These are phyloP conservation scores for Maudiozyma serrabonitensis DNA, from an alignment of 805 yeast species.

Conservation along the genomic window DNA sequence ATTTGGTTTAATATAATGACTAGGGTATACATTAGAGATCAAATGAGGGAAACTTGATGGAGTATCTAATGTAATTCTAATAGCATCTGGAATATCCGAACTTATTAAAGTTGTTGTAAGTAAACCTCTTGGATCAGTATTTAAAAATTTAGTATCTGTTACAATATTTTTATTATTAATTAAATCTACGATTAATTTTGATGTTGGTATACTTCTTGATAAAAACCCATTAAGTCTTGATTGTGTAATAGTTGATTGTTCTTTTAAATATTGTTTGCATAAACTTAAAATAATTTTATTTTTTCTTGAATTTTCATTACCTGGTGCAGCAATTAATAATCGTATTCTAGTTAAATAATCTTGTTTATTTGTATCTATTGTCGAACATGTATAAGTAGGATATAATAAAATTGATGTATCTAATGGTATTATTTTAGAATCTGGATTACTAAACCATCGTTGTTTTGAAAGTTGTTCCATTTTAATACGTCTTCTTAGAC, in stretches of 20 bases:
- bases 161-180: background rate
- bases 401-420: slow-evolving; percentile 54
- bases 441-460: background rate
- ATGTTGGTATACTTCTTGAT: slow-evolving; percentile 52
- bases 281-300: slow-evolving; percentile 59
- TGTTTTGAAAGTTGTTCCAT: slow-evolving; percentile 1
- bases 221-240: slow-evolving; percentile 64
- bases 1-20: slow-evolving; percentile 13
- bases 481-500: background rate
- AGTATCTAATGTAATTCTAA: slow-evolving; percentile 18
- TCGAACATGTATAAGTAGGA: slow-evolving; percentile 39
- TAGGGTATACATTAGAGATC: slow-evolving; percentile 10
- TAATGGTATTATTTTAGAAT: slow-evolving; percentile 28
- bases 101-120: slow-evolving; percentile 46
- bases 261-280: slow-evolving; percentile 43
- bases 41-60: slow-evolving; percentile 11
- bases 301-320: slow-evolving; percentile 52
- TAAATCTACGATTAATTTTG: slow-evolving; percentile 46
- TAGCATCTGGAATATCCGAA: slow-evolving; percentile 42
- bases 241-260: slow-evolving; percentile 11
- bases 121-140: slow-evolving; percentile 60
- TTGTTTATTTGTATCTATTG: no score
- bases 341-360: slow-evolving; percentile 41
- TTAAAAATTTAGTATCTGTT: background rate
- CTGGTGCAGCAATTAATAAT: slow-evolving; percentile 65